Evolutionary conservation across 2,329 filamentous ascomycete genomes (phyloP).

Genomic region (Didymella exigua): DNA sequence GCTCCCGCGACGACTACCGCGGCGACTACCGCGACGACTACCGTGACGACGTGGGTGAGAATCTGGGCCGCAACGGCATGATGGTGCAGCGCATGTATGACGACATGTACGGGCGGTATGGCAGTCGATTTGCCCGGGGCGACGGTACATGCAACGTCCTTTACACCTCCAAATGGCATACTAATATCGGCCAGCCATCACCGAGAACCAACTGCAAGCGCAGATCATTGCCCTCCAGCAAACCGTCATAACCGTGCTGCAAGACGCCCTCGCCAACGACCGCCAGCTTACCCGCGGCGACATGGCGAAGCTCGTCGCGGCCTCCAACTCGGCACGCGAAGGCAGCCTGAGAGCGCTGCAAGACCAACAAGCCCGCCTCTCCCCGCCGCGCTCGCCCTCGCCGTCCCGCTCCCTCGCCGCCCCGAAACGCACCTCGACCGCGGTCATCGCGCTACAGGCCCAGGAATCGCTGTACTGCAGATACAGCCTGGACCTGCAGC

Average conservation of each 20-base stretch:
- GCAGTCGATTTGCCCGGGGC: constrained; percentile 46
- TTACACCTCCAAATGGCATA: neutral
- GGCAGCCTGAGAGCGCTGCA: constrained; percentile 48
- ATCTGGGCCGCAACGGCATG: constrained; percentile 40
- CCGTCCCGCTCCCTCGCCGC: constrained; percentile 27
- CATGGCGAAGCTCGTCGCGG: constrained; percentile 48
- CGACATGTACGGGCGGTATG: constrained; percentile 44
- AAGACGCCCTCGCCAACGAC: constrained; percentile 51
- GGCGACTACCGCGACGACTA: constrained; percentile 28
- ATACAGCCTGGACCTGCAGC: constrained; percentile 45
- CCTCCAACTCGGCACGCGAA: constrained; percentile 51
- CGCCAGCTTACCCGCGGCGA: constrained; percentile 48
- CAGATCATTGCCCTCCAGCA: constrained; percentile 53
- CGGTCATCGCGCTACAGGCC: constrained; percentile 17
- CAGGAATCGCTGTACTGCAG: constrained; percentile 41
- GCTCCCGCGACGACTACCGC: constrained; percentile 2
- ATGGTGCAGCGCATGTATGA: constrained; percentile 48
- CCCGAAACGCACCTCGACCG: constrained; percentile 33
- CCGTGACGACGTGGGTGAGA: constrained; percentile 40
- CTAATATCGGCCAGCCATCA: constrained; percentile 39
- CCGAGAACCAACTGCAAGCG: constrained; percentile 51
- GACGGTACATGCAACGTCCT: constrained; percentile 44
- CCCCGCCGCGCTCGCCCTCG: constrained; percentile 22
- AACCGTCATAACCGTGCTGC: constrained; percentile 52
- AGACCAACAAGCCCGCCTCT: constrained; percentile 43